These are phyloP conservation scores for Magnaporthiopsis poae DNA, from an alignment of 2,329 filamentous ascomycete species.

Conservation along the genomic window DNA sequence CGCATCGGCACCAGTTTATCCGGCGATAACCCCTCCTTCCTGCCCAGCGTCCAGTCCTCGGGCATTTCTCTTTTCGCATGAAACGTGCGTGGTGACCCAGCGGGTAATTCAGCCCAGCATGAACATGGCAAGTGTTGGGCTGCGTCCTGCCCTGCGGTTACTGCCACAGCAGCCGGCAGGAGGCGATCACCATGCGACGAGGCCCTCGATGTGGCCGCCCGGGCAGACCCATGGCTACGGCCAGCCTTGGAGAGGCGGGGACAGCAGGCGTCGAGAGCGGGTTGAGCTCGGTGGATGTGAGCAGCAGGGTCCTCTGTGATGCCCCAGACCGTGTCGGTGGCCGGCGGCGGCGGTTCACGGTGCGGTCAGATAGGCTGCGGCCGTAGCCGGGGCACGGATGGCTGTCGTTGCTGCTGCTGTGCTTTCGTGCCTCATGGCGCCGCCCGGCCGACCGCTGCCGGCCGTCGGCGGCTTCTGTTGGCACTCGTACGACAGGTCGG, in stretches of 20 bases:
- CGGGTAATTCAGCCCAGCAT: not conserved
- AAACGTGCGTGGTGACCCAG: not conserved
- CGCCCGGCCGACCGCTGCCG: not conserved
- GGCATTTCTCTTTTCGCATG: constrained; percentile 2
- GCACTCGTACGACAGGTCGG: not conserved
- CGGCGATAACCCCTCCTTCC: not conserved
- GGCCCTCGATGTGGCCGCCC: no score
- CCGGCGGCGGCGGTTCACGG: no score
- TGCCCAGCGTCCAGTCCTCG: not conserved
- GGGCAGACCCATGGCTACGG: not conserved
- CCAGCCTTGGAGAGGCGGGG: not conserved
- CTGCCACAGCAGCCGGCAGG: not conserved
- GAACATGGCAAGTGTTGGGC: not conserved
- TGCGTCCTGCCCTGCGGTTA: not conserved
- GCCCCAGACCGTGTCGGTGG: constrained; percentile 1
- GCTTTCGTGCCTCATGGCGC: not conserved
- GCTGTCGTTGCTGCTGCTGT: not conserved
- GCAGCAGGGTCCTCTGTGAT: not conserved
- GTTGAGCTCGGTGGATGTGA: not conserved
- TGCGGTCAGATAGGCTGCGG: constrained; percentile 5
- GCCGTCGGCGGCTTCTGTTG: not conserved
- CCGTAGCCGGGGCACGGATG: not conserved
- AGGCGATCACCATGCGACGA: not conserved
- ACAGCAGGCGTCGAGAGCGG: not conserved
- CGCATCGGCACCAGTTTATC: no score